Percentiles rank a stretch among this genome's conserved stretches.
phyloP scores from a whole-genome alignment of 495 filamentous ascomycete genomes.

The Poronia punctata region DNA sequence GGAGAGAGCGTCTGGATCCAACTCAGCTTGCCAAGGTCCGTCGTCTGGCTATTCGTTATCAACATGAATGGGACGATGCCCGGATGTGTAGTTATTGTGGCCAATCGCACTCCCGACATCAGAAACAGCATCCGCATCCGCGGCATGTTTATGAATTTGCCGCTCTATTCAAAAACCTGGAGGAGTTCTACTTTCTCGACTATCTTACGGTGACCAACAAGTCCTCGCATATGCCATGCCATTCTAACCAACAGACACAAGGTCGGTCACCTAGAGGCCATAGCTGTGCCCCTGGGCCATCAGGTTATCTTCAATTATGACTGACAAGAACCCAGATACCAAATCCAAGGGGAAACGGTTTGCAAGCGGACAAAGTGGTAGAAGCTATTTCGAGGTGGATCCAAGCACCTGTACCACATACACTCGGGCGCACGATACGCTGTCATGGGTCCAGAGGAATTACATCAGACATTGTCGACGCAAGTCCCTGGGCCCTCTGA shows the following conservation, averaged over 20 bases:
- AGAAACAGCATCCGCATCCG: constrained; percentile 9
- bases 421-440: constrained; percentile 17
- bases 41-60: constrained; percentile 24
- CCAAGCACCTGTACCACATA: constrained; percentile 18
- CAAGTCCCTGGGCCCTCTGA: constrained; percentile 10
- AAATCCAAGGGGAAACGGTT: constrained; percentile 11
- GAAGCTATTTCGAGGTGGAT: constrained; percentile 25
- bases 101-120: constrained; percentile 9
- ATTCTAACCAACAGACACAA: constrained; percentile 9
- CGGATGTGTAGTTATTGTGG: constrained; percentile 21
- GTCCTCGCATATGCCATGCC: no score
- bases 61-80: constrained; percentile 22
- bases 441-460: constrained; percentile 21
- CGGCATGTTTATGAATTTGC: constrained; percentile 25
- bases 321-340: constrained; percentile 8
- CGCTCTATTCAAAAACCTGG: constrained; percentile 25
- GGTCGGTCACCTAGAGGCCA: constrained; percentile 8
- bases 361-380: constrained; percentile 15
- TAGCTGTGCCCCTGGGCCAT: no score
- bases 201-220: constrained; percentile 17
- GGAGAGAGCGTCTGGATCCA: constrained; percentile 18
- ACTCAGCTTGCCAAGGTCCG: constrained; percentile 22
- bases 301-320: no score
- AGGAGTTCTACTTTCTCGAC: constrained; percentile 28
- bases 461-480: constrained; percentile 21